phyloP scores from a whole-genome alignment of 176 grass and related monocot species.

The Aegilops bicornis region DNA sequence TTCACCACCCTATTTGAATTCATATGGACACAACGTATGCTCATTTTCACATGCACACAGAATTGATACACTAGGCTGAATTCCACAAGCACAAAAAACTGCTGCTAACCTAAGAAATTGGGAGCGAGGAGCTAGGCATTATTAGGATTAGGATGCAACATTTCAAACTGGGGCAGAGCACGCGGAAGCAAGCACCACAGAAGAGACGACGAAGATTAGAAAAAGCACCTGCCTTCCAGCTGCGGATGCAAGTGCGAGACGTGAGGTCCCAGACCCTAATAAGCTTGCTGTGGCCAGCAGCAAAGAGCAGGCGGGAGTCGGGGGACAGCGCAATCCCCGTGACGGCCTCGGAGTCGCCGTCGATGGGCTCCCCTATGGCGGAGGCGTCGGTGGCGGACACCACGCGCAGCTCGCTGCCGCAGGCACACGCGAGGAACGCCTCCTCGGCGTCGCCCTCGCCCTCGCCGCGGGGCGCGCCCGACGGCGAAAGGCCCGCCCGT shows the following conservation, averaged over 20 bases:
- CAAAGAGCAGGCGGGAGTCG: slow-evolving; percentile 67
- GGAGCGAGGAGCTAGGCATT: no score
- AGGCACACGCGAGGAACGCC: slow-evolving; percentile 80
- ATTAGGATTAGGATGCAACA: neutral
- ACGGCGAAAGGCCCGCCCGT: slow-evolving; percentile 72
- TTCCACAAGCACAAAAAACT: no score
- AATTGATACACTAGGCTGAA: no score
- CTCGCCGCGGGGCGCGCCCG: slow-evolving; percentile 31
- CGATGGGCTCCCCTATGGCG: slow-evolving; percentile 43
- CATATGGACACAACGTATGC: no score
- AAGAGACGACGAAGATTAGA: neutral
- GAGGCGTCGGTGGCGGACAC: slow-evolving; percentile 61
- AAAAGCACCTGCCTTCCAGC: slow-evolving; percentile 90
- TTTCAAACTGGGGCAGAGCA: neutral
- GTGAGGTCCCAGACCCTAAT: slow-evolving; percentile 87
- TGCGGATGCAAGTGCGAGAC: slow-evolving; percentile 70
- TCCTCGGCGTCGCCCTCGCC: slow-evolving; percentile 29
- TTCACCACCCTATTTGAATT: no score
- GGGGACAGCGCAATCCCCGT: slow-evolving; percentile 68
- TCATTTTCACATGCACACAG: no score
- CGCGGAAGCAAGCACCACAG: neutral
- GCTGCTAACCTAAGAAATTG: no score
- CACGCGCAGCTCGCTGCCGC: slow-evolving; percentile 71
- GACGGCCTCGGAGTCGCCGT: slow-evolving; percentile 60
- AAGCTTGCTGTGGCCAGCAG: slow-evolving; percentile 70